These are phyloP conservation scores for Entoloma clypeatum DNA, from an alignment of 1,284 basidiomycete species.

Conservation along the genomic window DNA sequence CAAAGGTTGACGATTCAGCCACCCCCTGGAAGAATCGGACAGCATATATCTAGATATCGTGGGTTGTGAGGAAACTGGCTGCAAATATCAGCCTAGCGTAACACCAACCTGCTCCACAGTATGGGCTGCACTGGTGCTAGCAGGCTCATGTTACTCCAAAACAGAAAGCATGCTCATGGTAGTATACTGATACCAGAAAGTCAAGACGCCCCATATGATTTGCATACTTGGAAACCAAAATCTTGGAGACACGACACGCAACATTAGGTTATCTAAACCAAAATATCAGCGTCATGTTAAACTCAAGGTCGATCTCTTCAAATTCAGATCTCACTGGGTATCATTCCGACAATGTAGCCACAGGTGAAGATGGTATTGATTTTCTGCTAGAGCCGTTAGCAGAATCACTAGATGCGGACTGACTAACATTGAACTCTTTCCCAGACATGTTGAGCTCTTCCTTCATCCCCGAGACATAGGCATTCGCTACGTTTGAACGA, in stretches of 20 bases:
- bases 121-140: conserved; percentile 53
- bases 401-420: background rate
- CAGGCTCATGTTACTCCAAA: conserved; percentile 1
- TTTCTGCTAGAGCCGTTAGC: conserved; percentile 37
- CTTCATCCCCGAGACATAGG: conserved; percentile 81
- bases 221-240: conserved; percentile 68
- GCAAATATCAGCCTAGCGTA: conserved; percentile 16
- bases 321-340: conserved; percentile 51
- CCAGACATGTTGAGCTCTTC: conserved; percentile 72
- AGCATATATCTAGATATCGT: conserved; percentile 50
- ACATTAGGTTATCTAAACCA: conserved; percentile 55
- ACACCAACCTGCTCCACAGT: conserved; percentile 53
- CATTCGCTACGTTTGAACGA: conserved; percentile 62
- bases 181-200: conserved; percentile 45
- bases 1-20: conserved; percentile 70
- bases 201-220: conserved; percentile 60
- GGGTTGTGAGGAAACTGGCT: conserved; percentile 6
- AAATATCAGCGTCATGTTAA: background rate
- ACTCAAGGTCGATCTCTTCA: background rate
- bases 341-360: conserved; percentile 70
- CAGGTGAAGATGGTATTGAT: conserved; percentile 72
- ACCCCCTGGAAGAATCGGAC: conserved; percentile 75
- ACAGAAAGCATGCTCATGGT: background rate
- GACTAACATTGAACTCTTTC: conserved; percentile 62
- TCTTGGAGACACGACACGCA: conserved; percentile 57